Percentiles rank a stretch among this genome's conserved stretches.
Conservation (phyloP, 192 early-diverging fungal genomes). For the Podochytrium sp. region DNA sequence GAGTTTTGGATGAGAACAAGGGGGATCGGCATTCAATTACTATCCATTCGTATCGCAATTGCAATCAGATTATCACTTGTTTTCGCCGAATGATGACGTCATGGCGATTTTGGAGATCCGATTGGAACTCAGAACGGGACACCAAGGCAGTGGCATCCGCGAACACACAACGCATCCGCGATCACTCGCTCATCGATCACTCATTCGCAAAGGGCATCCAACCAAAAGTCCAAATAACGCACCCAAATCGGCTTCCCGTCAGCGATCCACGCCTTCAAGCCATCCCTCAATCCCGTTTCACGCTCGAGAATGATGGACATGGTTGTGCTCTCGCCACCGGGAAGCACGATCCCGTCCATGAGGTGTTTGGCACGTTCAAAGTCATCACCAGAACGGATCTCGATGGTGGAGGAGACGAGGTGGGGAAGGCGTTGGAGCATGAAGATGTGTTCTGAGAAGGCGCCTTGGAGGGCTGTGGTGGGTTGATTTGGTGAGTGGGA, state of each 20-base stretch:
- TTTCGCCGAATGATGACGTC: too few species aligned
- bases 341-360: conserved; percentile 90
- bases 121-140: too few species aligned
- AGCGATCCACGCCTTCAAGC: conserved; percentile 77
- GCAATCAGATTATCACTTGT: too few species aligned
- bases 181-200: too few species aligned
- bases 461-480: conserved; percentile 86
- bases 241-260: conserved; percentile 78
- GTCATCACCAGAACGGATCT: conserved; percentile 74
- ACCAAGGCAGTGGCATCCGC: too few species aligned
- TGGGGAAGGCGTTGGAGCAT: conserved; percentile 73
- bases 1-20: too few species aligned
- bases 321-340: conserved; percentile 93
- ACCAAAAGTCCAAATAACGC: background rate
- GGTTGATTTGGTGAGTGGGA: background rate
- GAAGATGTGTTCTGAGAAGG: conserved; percentile 90
- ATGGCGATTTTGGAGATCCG: too few species aligned
- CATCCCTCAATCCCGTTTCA: conserved; percentile 72
- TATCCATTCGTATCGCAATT: too few species aligned
- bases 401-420: conserved; percentile 52
- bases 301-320: conserved; percentile 93
- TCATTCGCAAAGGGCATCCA: too few species aligned
- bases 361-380: conserved; percentile 45
- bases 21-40: too few species aligned
- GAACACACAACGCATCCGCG: too few species aligned